phyloP scores from a whole-genome alignment of 148 eudicot species.

The Pouteria glomerata region DNA sequence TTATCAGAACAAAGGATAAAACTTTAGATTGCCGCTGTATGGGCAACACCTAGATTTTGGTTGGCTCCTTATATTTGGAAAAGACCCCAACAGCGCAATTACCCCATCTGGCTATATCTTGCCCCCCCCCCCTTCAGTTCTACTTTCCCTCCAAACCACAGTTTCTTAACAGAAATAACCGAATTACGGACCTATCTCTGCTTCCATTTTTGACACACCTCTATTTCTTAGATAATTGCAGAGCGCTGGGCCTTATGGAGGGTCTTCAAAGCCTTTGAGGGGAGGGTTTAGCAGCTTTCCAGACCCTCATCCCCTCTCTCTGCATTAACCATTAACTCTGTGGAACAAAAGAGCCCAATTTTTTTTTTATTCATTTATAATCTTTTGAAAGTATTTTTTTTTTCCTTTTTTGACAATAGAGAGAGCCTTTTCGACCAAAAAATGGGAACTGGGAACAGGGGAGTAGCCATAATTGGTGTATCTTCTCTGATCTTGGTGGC shows the following conservation, averaged over 20 bases:
- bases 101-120: background rate
- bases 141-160: slow-evolving; percentile 3
- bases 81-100: too few relatives aligned
- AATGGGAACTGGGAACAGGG: slow-evolving; percentile 1
- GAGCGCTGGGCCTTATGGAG: background rate
- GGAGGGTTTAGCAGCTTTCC: background rate
- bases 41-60: too few relatives aligned
- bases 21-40: too few relatives aligned
- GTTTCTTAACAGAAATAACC: background rate
- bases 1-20: too few relatives aligned
- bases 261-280: slow-evolving; percentile 1
- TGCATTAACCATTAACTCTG: background rate
- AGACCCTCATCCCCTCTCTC: background rate
- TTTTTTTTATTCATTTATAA: too few relatives aligned
- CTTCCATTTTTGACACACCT: background rate
- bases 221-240: background rate
- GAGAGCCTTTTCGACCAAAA: background rate
- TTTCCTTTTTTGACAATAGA: background rate
- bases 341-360: too few relatives aligned
- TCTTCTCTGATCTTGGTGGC: slow-evolving; percentile 25
- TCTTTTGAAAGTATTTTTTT: background rate
- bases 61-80: too few relatives aligned
- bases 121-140: too few relatives aligned
- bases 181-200: background rate
- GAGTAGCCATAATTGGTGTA: slow-evolving; percentile 4